Evolutionary conservation across 331 rosid genomes (phyloP), one percentile per base, ranked within the genome.

Genomic region (Quercus tomentella): DNA sequence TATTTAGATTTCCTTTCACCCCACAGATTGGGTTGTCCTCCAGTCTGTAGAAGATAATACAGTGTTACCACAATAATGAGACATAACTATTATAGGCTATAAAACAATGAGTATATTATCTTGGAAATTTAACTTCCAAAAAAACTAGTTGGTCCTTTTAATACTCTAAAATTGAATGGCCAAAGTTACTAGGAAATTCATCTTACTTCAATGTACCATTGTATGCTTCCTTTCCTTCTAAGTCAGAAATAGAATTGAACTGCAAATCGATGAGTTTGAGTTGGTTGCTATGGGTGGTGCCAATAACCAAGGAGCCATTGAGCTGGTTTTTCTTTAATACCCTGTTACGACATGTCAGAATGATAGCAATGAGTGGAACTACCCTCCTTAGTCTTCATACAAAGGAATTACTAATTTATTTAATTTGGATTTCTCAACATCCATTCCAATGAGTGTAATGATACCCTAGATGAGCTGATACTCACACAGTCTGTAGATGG

Each of bases 401-500:
- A 49, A 49, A 49, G 5, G 54, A 41, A 41, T 41, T 41, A 49
- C 54, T 12, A 49, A 49, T 16, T 28, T 61, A 33, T 31, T 55
- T 12, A 79, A 54, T 75, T 43, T 75, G 17, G 37, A 41, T 7
- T 22, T 30, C 70, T 68, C 5, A 60, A 58, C 7, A 79, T 70
- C 55, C 41, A 70, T 70, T 37, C 62, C 54, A 65, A 56, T 30
- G 67, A 22, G 72, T 66, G 60, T 66, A 25, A 52, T 73, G 75
- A 18, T 60, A 61, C 63, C 25, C 51, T 56, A 79, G 33, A 62
- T 22, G n/a, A 31, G 74, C 33, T 45, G 72, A 69, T 68, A 86
- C 96, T 86, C 73, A 92, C 97, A 89, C 86, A 16, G 83, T 86
- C 82, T 91, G 88, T 76, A 92, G 70, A 70, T 80, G 65, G 18